Evolutionary conservation across 257 asterid genomes (phyloP), one percentile per base, ranked within the genome.

Genomic region (Fraxinus anomala): DNA sequence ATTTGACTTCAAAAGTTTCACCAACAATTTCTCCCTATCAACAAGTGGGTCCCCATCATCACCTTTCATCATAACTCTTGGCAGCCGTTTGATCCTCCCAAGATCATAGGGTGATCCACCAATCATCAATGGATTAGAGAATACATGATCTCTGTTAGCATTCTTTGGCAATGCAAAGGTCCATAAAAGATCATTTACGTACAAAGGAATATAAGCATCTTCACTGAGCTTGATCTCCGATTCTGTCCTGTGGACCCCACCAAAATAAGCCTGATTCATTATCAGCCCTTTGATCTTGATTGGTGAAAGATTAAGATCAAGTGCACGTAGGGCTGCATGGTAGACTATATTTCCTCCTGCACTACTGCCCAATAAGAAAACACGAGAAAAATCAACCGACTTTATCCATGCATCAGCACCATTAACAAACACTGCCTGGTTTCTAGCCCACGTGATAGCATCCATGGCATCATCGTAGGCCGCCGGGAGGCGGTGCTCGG

Each of bases 401-500:
- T 88, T 16, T 8, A 89, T 7, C 97, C 97, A 92, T 1, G 94
- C 85, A 42, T 92, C 44, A 17, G 6, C 6, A 21, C 17, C 24
- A 0, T 42, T 61, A 10, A 10, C 26, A 47, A 4, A 71, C 56
- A 61, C 2, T 0, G 90, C 89, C 68, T 89, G 89, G 16, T 66
- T 79, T 17, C 77, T 82, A 1, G 69, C 85, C 96, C 97, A 92
- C 2, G 0, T 1, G 23, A 90, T 37, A 12, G 97, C 91, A 56
- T 92, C 97, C 73, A 78, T 67, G 10, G 92, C 97, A 73, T 92
- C 97, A 4, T 90, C 90, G 72, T 89, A 89, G 10, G 97, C 96
- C 14, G 97, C 94, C 0, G 97, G 94, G 76, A 91, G 94, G 56
- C 93, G 97, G 80, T 91, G 80, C 34, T 91, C 94, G 6, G 97